Base-by-base conservation (phyloP, 352 stramenopile species). In the Pythium grandisporangium region DNA sequence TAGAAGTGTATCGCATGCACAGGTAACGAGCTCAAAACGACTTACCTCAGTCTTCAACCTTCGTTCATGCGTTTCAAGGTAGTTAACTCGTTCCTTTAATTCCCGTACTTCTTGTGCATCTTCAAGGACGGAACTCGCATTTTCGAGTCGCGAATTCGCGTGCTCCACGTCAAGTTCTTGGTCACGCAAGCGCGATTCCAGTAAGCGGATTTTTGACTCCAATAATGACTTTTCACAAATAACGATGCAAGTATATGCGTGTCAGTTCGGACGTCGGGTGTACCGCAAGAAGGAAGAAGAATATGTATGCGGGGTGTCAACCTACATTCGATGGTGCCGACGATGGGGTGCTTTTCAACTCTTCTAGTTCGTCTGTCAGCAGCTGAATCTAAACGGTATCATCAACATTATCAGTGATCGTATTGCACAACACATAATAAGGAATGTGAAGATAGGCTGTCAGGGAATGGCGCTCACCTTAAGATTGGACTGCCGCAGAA, bases 41-140 rank as follows among this genome's bases (percentile, higher is more conserved):
- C 48, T 20, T 37, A 61, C 77, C 72, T 91, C 74, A 24, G 70
- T 54, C 37, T 86, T 87, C n/a, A 86, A 53, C 16, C 76, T 75
- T 4, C 65, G 63, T 30, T 86, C 72, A 6, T 69, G 55, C 1
- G 52, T 63, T 45, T 91, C 74, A 29, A 88, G 44, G 12, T 82
- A 56, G 25, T 48, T 61, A 16, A 91, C 79, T 12, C 70, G 55
- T 16, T 79, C 70, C 50, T 82, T 82, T 36, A 88, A 24, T 5
- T 55, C 43, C 5, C 71, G 61, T 26, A 86, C 55, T 14, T 76
- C 67, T 33, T 63, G 52, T 1, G 72, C 60, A 17, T 49, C 70
- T 38, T 85, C 58, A 12, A 88, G 16, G 0, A 61, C 73, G 14
- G 77, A 50, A 30, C 63, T 54, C 1, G 70, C 74, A 22, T 75